Evolutionary conservation across 768 basidiomycete genomes (phyloP), one percentile per base, ranked within the genome.

Genomic region (Boletus patriciae): DNA sequence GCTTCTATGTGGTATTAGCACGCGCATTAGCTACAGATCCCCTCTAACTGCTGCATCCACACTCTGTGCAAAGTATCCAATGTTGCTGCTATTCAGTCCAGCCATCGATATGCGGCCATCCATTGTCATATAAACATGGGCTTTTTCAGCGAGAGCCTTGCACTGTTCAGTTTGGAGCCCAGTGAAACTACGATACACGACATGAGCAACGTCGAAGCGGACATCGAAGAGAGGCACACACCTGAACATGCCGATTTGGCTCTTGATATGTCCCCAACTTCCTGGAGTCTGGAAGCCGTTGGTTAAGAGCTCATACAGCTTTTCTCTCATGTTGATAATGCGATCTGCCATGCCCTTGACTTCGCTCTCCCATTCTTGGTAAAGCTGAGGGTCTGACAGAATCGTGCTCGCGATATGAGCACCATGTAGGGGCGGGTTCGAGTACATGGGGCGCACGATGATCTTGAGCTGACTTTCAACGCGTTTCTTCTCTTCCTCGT

Each of bases 211-310:
- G 6, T 40, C 38, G n/a, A 3, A n/a, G 15, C 12, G 5, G 25
- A 45, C 23, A 37, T 36, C 18, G 18, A 37, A 6, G 9, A 51
- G 51, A 69, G 47, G 27, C 21, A 66, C 79, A 58, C 71, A 94
- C 94, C 92, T 93, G 81, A 95, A 95, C 94, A 98, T 96, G 73
- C 96, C 96, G 60, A 94, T 95, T 71, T 98, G 94, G 69, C 85
- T 86, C 75, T 91, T 92, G 74, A 98, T 92, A 73, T 98, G 96
- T 10, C 83, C 80, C 97, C 97, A 98, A 56, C 89, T 84, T 8
- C 96, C 95, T 16, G 97, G 97, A 34, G 96, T 98, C 72, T 88
- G 85, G 60, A 90, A 76, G 60, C 87, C 85, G 59, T 90, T 76
- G 34, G 86, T 87, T 60, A 98, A 77, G 53, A 84, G 76, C 59